These are phyloP conservation scores for Fusarium compactum DNA, from an alignment of 2,329 filamentous ascomycete species.

Conservation along the genomic window DNA sequence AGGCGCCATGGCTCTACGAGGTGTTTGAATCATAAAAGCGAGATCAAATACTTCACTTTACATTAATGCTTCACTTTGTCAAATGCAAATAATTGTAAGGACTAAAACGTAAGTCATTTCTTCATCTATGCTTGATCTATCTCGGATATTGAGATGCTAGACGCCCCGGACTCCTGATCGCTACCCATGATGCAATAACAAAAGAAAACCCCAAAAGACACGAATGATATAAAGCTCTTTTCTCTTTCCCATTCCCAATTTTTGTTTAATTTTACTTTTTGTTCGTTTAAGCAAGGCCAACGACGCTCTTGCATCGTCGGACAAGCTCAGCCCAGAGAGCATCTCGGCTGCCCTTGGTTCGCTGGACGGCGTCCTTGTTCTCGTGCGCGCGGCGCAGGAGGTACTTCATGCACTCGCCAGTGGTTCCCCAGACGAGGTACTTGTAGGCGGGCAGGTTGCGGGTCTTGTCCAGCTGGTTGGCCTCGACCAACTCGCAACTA, in stretches of 20 bases:
- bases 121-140: conserved; percentile 46
- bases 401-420: conserved; percentile 88
- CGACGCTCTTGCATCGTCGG: conserved; percentile 62
- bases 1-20: conserved; percentile 76
- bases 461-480: conserved; percentile 49
- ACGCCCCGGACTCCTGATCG: conserved; percentile 47
- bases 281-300: conserved; percentile 53
- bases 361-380: conserved; percentile 76
- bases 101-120: conserved; percentile 47
- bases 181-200: conserved; percentile 47
- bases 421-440: conserved; percentile 77
- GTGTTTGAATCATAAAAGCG: conserved; percentile 44
- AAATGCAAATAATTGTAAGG: conserved; percentile 15
- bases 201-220: conserved; percentile 38
- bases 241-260: conserved; percentile 19
- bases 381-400: conserved; percentile 72
- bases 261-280: neutral
- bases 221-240: conserved; percentile 42
- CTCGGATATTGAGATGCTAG: conserved; percentile 44
- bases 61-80: neutral
- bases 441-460: conserved; percentile 72
- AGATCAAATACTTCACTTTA: conserved; percentile 7
- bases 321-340: conserved; percentile 73
- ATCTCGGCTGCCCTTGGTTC: conserved; percentile 71
- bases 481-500: conserved; percentile 70